Base-by-base conservation (phyloP, 2,329 filamentous ascomycete species). In the Diaporthe ampelina region DNA sequence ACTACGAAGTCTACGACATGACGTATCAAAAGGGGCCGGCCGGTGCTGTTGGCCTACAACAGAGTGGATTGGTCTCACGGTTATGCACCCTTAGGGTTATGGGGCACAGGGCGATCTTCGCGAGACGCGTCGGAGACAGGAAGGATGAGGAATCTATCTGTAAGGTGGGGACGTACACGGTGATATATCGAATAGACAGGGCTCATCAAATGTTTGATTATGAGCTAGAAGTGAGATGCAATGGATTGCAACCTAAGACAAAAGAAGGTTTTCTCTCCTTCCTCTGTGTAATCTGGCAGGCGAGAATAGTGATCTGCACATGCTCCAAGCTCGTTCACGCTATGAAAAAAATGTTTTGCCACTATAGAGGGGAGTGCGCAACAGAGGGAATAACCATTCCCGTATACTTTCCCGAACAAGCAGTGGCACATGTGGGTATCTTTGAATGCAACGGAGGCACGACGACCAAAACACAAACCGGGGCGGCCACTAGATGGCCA, bases 371-470 rank as follows among this genome's bases (percentile, higher is more conserved):
- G 8, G 10, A 24, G n/a, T 52, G n/a, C 48, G 0, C 11, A 2
- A 48, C 6, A 10, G 29, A 17, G 29, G 43, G 19, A 50, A 15
- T 17, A n/a, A 24, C 9, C 13, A 10, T 37, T 35, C 32, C 21
- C n/a, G 19, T 9, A 21, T 7, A 21, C 17, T 35, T n/a, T 24
- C n/a, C 26, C 21, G 29, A 29, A 40, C 21, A 54, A 68, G 15
- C 32, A 68, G 63, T 35, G 35, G 29, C 45, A 68, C 26, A 21
- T 29, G 54, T 72, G 70, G 70, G 70, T 73, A 67, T 65, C 70
- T 70, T 57, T 32, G 63, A 58, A 75, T 69, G 48, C 43, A 40
- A 59, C 48, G 56, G 57, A 59, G 32, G 56, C 58, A 52, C 50
- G n/a, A 72, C 19, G 29, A 37, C 8, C 57, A 43, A 65, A 52